Base-by-base conservation (phyloP, 805 yeast genomes). In the Wickerhamiella azyma region DNA sequence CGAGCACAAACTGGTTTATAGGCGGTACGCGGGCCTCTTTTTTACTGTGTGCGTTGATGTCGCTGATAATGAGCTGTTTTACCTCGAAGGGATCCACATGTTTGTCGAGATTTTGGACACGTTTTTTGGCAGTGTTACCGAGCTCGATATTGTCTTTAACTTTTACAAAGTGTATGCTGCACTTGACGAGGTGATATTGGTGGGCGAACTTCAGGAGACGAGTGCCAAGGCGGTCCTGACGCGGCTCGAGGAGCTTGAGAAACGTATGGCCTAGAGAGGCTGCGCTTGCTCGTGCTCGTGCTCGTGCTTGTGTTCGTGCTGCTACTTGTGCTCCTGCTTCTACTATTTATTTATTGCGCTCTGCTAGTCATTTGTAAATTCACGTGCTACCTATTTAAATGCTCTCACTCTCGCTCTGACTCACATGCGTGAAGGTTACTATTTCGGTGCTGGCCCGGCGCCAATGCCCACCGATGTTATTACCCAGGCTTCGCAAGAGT, bases 401-500 rank as follows among this genome's bases (percentile, higher is more conserved):
- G 24, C 30, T 28, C 30, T 28, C n/a, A 7, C 30, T 5, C 30
- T 5, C n/a, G 13, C 30, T 30, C 33, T 30, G 17, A 19, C 17
- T 29, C 26, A 28, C 37, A 53, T 50, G 57, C 55, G 59, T 37
- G 41, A 52, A 2, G 59, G 56, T 18, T 44, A 60, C 48, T 84
- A 92, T 62, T 92, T 85, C 58, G 98, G 97, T 48, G 97, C 99
- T n/a, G 99, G 99, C 11, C 99, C 99, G 41, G 98, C 98, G 1
- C 72, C 79, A 44, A 70, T 92, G 38, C 96, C 97, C 29, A 77
- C 89, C 2, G 59, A 65, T 3, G 97, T 89, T 2, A 72, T 92
- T 46, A 80, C 85, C 65, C 80, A 84, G 66, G 95, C 96, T 5
- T 94, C 96, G 1, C 60, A 63, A 28, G 97, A 92, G 61, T 69